Percentiles rank a stretch among this genome's conserved stretches.
These are phyloP conservation scores for Serendipita sp. DNA, from an alignment of 768 basidiomycete genomes.

Conservation along the genomic window DNA sequence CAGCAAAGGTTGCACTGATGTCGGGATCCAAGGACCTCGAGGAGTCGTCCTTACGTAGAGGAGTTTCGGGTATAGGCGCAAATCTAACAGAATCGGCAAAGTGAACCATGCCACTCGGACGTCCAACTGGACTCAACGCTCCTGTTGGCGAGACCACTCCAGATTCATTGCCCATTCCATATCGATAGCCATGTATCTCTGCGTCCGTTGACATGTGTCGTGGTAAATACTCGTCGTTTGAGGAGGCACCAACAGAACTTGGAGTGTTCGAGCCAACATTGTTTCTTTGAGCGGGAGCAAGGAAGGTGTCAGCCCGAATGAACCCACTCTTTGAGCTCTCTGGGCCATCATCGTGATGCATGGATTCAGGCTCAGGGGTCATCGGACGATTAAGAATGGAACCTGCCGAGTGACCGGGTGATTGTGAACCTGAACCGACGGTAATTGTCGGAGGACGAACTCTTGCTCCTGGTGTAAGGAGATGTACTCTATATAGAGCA, in stretches of 20 bases:
- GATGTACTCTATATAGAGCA: background rate
- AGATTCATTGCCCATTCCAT: background rate
- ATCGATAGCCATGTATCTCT: background rate
- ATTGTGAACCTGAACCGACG: background rate
- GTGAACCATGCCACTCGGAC: background rate
- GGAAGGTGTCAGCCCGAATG: background rate
- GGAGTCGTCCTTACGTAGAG: background rate
- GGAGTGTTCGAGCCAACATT: background rate
- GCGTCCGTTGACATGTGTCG: background rate
- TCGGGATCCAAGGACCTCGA: background rate
- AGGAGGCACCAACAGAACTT: background rate
- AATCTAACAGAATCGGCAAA: background rate
- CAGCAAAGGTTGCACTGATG: background rate
- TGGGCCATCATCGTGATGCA: background rate
- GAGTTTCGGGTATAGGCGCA: background rate
- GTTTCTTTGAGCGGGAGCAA: background rate
- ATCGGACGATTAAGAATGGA: background rate
- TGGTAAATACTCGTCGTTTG: background rate
- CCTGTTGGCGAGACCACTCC: background rate
- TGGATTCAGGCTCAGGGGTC: background rate
- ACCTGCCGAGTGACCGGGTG: slow-evolving; percentile 25
- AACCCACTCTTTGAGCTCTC: background rate
- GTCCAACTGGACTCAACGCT: background rate
- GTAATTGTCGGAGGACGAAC: background rate
- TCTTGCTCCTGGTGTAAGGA: background rate